Evolutionary conservation across 441 rosid genomes (phyloP), one percentile per base, ranked within the genome.

Genomic region (Sinapis alba): DNA sequence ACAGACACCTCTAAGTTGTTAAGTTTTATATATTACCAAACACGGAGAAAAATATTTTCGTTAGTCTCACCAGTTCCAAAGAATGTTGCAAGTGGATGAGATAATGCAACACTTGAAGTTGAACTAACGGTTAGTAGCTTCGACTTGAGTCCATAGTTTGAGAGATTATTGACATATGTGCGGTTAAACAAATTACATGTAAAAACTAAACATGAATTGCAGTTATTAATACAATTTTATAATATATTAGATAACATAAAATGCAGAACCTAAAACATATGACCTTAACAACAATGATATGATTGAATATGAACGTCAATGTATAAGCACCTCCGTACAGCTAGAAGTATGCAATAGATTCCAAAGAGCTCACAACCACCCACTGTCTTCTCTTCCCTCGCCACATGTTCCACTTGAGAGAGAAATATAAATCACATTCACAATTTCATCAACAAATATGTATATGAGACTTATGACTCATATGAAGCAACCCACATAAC

Each of bases 1-100:
- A 58, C 7, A 57, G 81, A 11, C 67, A 89, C 94, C 88, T 87
- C 84, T 78, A 89, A 82, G 6, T 75, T 85, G 73, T 87, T 82
- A 61, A 73, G 80, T 68, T 85, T 86, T 62, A 89, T 81, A 68
- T 89, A 82, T 51, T 89, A 89, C 92, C 92, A 89, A 32, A 89
- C 88, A 57, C 72, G 82, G 27, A 66, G 79, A 38, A 76, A 71
- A 1, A 83, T 87, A 12, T 87, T 88, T 9, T 81, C 27, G 1
- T 69, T 83, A 20, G 80, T 80, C 88, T 77, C 88, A 60, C 71
- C 89, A 30, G 84, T 73, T 27, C 83, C 92, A 59, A 89, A 82
- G 73, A 88, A 88, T 76, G 85, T 86, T 28, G 88, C 85, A 70
- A 86, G 87, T 10, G 85, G 82, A 69, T 87, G 87, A 72, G 92